Evolutionary conservation across 345 rosid species (phyloP).

Genomic region (Carallia pectinifolia): DNA sequence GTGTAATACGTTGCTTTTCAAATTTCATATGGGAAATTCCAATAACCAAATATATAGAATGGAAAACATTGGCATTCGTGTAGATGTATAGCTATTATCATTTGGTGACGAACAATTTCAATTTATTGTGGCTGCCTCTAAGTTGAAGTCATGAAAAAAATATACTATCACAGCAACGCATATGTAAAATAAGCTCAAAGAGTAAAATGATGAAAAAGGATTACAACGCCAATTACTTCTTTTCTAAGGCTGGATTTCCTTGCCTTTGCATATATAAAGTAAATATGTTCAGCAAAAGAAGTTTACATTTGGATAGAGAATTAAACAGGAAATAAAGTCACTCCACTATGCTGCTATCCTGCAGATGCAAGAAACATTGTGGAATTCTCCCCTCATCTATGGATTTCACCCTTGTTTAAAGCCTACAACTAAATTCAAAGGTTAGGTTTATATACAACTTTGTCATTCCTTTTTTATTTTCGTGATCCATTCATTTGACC

Average conservation of each 20-base stretch:
- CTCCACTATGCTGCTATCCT: constrained; percentile 17
- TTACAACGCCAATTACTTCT: not conserved
- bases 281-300: not conserved
- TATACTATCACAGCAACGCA: too few relatives aligned
- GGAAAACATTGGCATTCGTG: too few relatives aligned
- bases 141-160: too few relatives aligned
- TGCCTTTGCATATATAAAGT: not conserved
- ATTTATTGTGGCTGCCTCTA: too few relatives aligned
- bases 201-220: too few relatives aligned
- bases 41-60: too few relatives aligned
- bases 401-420: constrained; percentile 71
- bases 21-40: too few relatives aligned
- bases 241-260: not conserved
- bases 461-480: not conserved
- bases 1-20: too few relatives aligned
- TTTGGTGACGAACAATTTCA: too few relatives aligned
- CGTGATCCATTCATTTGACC: not conserved
- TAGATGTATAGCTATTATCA: too few relatives aligned
- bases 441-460: constrained; percentile 25
- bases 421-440: constrained; percentile 60
- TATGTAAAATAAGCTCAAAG: too few relatives aligned
- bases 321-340: constrained; percentile 2
- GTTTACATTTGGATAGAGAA: not conserved
- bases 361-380: constrained; percentile 45
- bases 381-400: constrained; percentile 62